Evolutionary conservation across 2,329 filamentous ascomycete genomes (phyloP), one percentile per base, ranked within the genome.

Genomic region (Neofusicoccum cordaticola): DNA sequence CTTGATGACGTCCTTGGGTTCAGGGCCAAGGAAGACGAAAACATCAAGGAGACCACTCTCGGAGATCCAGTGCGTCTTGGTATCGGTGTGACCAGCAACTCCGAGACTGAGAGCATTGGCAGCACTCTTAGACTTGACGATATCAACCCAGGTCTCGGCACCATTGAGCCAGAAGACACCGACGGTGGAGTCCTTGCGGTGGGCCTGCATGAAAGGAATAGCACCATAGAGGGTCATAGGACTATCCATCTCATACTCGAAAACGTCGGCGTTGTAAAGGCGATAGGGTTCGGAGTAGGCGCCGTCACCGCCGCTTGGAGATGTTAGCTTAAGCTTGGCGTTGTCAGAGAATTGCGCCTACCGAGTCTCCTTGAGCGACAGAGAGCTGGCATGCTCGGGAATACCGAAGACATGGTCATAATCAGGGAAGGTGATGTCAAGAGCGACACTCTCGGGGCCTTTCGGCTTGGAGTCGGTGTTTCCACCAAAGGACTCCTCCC

Each of bases 161-260:
- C 88, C 92, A 75, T 97, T 99, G 64, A 99, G 85, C 95, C 95
- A 99, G 79, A 99, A 97, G 13, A 99, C 89, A 67, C 93, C 95
- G 35, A 98, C 94, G 0, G 92, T 95, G 0, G 94, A 98, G 72
- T 90, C 90, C 76, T 94, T 96, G 71, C 90, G 90, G 74, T 99
- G 94, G 17, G 95, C 95, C 78, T 98, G 95, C 92, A 99, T 96
- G 74, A 98, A 91, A 2, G 95, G 95, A 70, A 99, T 98, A 7
- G 93, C 83, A n/a, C 95, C 95, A 73, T 99, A 99, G 1, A 99
- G 84, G 0, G 95, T 98, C 95, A 99, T 99, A 0, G 95, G 93
- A 77, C 93, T 98, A 78, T 98, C 91, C 71, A 97, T 85, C 71
- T 97, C 89, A 77, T 99, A 99, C 80, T 99, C 95, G 71, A 99